These are phyloP conservation scores for Cucumis melo DNA, from an alignment of 306 rosid genomes.

Conservation along the genomic window DNA sequence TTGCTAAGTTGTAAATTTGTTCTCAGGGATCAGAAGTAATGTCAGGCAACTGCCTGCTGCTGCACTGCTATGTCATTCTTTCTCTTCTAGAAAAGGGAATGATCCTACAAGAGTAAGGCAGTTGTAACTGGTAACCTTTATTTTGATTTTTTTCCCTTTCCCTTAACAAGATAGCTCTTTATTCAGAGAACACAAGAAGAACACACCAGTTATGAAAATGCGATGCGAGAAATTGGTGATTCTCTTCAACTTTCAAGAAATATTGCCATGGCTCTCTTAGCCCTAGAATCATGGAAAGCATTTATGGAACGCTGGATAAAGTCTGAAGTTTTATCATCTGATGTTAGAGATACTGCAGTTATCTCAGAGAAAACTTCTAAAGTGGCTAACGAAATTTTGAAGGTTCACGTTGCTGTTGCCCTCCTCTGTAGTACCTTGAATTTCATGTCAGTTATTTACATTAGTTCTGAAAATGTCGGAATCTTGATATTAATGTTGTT, in stretches of 20 bases:
- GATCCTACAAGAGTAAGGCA: slow-evolving; percentile 46
- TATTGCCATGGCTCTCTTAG: slow-evolving; percentile 57
- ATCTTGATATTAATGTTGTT: slow-evolving; percentile 9
- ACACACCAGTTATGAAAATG: slow-evolving; percentile 56
- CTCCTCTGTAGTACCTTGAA: slow-evolving; percentile 1
- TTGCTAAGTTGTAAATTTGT: background rate
- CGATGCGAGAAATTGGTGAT: slow-evolving; percentile 57
- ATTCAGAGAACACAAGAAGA: slow-evolving; percentile 45
- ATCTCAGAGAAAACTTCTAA: slow-evolving; percentile 54
- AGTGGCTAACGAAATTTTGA: slow-evolving; percentile 68
- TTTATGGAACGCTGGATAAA: slow-evolving; percentile 75
- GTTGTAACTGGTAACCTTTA: slow-evolving; percentile 5
- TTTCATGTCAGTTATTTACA: slow-evolving; percentile 4
- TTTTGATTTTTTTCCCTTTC: slow-evolving; percentile 7
- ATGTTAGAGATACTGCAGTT: slow-evolving; percentile 36
- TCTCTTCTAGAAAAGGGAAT: slow-evolving; percentile 52
- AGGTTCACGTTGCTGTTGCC: slow-evolving; percentile 31
- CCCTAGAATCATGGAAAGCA: slow-evolving; percentile 87
- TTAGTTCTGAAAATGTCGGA: background rate
- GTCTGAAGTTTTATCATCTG: slow-evolving; percentile 35
- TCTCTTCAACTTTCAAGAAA: slow-evolving; percentile 89
- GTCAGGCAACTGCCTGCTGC: slow-evolving; percentile 76
- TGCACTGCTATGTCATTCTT: slow-evolving; percentile 57
- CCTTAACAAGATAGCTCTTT: slow-evolving; percentile 14
- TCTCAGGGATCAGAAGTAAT: slow-evolving; percentile 44